phyloP scores from a whole-genome alignment of 306 rosid genomes.

The Vicia faba region DNA sequence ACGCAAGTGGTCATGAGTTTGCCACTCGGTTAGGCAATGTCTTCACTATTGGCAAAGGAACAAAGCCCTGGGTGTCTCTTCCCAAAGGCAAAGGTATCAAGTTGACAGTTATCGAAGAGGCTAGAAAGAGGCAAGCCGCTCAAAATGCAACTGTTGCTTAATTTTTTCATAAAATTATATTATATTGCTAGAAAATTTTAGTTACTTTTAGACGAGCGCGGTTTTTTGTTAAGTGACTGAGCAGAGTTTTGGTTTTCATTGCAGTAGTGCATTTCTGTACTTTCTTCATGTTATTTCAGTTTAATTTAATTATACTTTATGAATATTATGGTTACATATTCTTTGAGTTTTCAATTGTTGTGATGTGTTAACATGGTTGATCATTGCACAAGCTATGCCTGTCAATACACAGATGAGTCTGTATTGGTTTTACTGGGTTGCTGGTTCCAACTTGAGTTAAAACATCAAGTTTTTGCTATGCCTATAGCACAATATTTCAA shows the following conservation, averaged over 20 bases:
- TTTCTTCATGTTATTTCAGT: not conserved
- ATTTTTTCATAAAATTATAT: not conserved
- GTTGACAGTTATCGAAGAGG: conserved; percentile 69
- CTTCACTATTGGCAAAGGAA: conserved; percentile 58
- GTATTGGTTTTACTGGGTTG: too few relatives aligned
- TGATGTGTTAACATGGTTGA: not conserved
- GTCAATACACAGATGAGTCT: too few relatives aligned
- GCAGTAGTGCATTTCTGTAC: not conserved
- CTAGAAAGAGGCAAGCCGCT: conserved; percentile 68
- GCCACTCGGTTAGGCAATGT: conserved; percentile 68
- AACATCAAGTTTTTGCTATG: too few relatives aligned
- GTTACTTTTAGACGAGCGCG: not conserved
- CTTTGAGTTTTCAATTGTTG: too few relatives aligned
- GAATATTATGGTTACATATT: not conserved
- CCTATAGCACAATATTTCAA: too few relatives aligned
- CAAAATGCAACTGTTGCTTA: conserved; percentile 44
- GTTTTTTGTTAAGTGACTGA: not conserved
- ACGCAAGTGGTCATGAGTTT: conserved; percentile 68
- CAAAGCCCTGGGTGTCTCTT: conserved; percentile 59
- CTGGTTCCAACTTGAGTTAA: too few relatives aligned
- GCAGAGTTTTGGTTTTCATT: not conserved
- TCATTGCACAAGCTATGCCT: not conserved
- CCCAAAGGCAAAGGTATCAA: conserved; percentile 79
- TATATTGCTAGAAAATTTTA: not conserved
- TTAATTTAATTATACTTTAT: not conserved